Base-by-base conservation (phyloP, 805 yeast genomes). In the Geotrichum ghanense region DNA sequence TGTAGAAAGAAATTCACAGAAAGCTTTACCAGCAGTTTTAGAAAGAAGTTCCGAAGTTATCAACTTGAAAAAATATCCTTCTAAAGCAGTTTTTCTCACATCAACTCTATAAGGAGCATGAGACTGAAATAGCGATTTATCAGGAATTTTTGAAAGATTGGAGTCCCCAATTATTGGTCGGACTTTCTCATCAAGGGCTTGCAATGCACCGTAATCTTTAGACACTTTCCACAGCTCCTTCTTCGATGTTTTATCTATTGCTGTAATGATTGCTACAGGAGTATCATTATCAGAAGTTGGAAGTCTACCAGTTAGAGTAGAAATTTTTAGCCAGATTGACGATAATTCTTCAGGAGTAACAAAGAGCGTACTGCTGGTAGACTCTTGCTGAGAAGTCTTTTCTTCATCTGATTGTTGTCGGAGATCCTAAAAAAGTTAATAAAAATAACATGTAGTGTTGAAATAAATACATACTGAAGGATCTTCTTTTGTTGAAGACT, bases 211-310 rank as follows among this genome's bases (percentile, higher is more conserved):
- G 49, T 78, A 73, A 1, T 78, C 62, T 56, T 87, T 87, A 39
- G 78, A 68, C 45, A 86, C 77, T 53, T 79, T 72, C 82, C 95
- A 89, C 69, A 84, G 74, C 54, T 80, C 86, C 50, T 78, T 78
- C 35, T 70, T 67, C 1, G 79, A 64, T 21, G 71, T 77, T 26
- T 79, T 72, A 53, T 83, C 90, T 42, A 73, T 66, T 3, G 83
- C 77, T 16, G 81, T 72, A 46, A 89, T 71, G 1, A 83, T 69
- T 20, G 83, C 70, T 23, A 65, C 64, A 16, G 83, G 79, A 39
- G 81, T 87, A 35, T 77, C 83, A 0, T 67, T 53, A 51, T 71
- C 71, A 35, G 12, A n/a, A n/a, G 37, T n/a, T 6, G 17, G 4
- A 31, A n/a, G 4, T 35, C 62, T 68, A 27, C 49, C 62, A 61